A percentile compares a stretch with the other conserved stretches of the same genome.
These are phyloP conservation scores for Cutaneotrichosporon mucoides DNA, from an alignment of 1,284 basidiomycete species.

Conservation along the genomic window DNA sequence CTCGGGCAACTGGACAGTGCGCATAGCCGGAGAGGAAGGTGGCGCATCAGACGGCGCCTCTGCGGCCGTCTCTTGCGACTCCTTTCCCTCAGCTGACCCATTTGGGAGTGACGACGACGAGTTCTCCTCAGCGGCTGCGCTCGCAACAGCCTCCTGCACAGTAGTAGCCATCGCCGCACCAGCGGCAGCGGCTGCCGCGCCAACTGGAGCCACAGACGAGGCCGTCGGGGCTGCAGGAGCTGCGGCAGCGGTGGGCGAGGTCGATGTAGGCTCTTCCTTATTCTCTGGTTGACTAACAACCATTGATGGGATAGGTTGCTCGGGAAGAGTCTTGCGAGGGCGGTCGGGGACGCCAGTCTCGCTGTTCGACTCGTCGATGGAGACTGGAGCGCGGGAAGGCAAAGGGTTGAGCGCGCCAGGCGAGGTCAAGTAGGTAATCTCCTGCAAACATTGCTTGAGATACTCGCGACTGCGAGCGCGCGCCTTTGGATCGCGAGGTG, in stretches of 20 bases:
- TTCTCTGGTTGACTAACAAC: slow-evolving; percentile 1
- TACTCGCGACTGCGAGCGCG: slow-evolving; percentile 93
- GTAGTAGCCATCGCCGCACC: neutral
- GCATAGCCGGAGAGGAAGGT: slow-evolving; percentile 35
- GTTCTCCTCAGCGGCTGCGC: neutral
- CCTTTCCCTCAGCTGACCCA: neutral
- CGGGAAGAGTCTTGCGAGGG: slow-evolving; percentile 40
- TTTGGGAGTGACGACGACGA: slow-evolving; percentile 5
- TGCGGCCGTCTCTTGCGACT: neutral
- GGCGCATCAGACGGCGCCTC: slow-evolving; percentile 1
- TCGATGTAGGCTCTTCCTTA: neutral
- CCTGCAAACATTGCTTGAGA: slow-evolving; percentile 96
- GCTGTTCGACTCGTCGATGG: slow-evolving; percentile 21
- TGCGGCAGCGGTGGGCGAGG: neutral
- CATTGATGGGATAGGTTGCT: slow-evolving; percentile 24
- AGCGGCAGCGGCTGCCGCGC: neutral
- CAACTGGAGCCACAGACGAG: neutral
- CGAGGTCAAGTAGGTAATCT: slow-evolving; percentile 95
- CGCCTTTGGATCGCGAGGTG: slow-evolving; percentile 82
- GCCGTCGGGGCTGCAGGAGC: neutral
- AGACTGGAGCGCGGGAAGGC: slow-evolving; percentile 65
- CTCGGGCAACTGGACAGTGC: slow-evolving; percentile 25
- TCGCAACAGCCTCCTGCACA: neutral
- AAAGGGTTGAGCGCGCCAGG: slow-evolving; percentile 95
- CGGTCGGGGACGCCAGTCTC: slow-evolving; percentile 19